Evolutionary conservation across 2,329 filamentous ascomycete genomes (phyloP).

Genomic region (Aspergillus candidus): DNA sequence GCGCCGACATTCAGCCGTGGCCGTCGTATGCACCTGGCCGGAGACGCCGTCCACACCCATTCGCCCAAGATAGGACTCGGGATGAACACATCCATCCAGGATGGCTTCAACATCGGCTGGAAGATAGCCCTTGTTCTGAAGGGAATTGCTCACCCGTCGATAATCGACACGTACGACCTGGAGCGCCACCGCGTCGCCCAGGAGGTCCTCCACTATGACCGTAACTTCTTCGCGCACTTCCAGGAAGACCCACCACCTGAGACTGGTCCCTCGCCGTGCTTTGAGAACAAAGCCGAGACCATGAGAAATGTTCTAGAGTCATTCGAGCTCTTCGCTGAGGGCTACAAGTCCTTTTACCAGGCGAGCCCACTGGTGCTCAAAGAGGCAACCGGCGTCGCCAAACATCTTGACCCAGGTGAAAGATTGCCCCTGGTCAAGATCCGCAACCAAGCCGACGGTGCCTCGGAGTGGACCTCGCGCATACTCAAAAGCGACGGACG

Average conservation of each 20-base stretch:
- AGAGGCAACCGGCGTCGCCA: neutral
- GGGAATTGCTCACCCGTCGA: slow-evolving; percentile 29
- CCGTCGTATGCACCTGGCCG: slow-evolving; percentile 5
- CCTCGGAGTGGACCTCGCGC: slow-evolving; percentile 14
- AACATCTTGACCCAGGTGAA: slow-evolving; percentile 8
- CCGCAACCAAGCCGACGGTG: slow-evolving; percentile 14
- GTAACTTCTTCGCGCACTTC: slow-evolving; percentile 17
- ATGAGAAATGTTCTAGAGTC: slow-evolving; percentile 3
- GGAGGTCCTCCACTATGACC: slow-evolving; percentile 59
- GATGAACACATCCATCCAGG: slow-evolving; percentile 42
- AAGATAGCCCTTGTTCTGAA: slow-evolving; percentile 47
- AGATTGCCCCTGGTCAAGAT: slow-evolving; percentile 17
- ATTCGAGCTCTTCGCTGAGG: slow-evolving; percentile 3
- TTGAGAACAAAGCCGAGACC: neutral
- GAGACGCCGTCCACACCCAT: slow-evolving; percentile 10
- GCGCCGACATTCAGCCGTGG: slow-evolving; percentile 7
- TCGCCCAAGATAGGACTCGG: slow-evolving; percentile 9
- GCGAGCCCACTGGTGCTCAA: slow-evolving; percentile 5
- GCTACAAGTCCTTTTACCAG: slow-evolving; percentile 3
- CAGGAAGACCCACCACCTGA: neutral
- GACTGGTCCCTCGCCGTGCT: neutral
- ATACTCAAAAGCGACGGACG: slow-evolving; percentile 29
- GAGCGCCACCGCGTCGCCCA: slow-evolving; percentile 55
- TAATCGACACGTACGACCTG: slow-evolving; percentile 46
- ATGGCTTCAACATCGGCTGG: slow-evolving; percentile 49